Evolutionary conservation across 1,284 basidiomycete genomes (phyloP).

Genomic region (Lentinus polychrous): DNA sequence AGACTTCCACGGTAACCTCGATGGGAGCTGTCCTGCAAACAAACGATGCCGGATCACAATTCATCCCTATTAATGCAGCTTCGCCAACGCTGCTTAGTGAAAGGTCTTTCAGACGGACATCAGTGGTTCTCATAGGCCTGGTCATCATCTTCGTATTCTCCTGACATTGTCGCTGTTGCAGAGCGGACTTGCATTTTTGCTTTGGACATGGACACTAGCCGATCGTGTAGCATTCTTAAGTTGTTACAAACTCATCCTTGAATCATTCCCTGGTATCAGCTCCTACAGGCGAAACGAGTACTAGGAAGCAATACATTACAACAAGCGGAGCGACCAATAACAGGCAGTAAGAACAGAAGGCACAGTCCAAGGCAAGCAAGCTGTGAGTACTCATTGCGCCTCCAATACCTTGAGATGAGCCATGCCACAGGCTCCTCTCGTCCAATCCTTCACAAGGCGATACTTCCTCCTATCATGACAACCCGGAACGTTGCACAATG

Average conservation of each 20-base stretch:
- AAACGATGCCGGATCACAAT: background rate
- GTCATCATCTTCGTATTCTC: too few species aligned
- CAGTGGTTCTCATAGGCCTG: too few species aligned
- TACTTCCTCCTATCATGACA: constrained; percentile 44
- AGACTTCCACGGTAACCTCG: background rate
- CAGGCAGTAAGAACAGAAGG: too few species aligned
- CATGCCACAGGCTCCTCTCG: constrained; percentile 48
- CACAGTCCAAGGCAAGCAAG: too few species aligned
- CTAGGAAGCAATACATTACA: background rate
- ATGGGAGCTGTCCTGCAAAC: background rate
- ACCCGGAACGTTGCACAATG: constrained; percentile 38
- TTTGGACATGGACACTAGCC: background rate
- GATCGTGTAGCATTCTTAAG: too few species aligned
- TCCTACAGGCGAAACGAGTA: too few species aligned
- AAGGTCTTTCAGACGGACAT: too few species aligned
- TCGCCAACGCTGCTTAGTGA: too few species aligned
- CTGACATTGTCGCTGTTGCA: too few species aligned
- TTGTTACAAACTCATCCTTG: too few species aligned
- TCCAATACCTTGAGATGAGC: constrained; percentile 51
- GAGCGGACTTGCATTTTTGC: too few species aligned
- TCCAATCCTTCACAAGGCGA: constrained; percentile 40
- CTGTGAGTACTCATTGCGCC: constrained; percentile 10
- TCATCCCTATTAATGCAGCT: constrained; percentile 3
- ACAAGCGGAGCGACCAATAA: background rate
- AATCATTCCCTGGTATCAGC: too few species aligned